These are phyloP conservation scores for Mycena vulgaris DNA, from an alignment of 768 basidiomycete genomes.

Conservation along the genomic window DNA sequence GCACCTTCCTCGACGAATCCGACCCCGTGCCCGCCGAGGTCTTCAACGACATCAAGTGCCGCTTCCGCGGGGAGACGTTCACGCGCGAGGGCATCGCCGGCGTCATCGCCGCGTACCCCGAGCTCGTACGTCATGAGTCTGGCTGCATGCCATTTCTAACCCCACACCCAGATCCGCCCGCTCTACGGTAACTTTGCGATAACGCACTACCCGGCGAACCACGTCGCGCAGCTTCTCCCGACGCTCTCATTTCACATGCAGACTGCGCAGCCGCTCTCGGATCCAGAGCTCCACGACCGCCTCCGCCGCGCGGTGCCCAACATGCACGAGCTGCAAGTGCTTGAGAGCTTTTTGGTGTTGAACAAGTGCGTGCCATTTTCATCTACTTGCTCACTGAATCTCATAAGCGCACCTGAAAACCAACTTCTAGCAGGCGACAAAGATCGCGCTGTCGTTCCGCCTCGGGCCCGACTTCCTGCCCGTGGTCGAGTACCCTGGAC, in stretches of 20 bases:
- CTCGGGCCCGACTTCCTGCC: constrained; percentile 94
- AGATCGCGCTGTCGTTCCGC: constrained; percentile 97
- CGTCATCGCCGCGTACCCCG: constrained; percentile 89
- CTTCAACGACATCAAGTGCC: constrained; percentile 92
- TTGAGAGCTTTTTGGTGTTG: constrained; percentile 96
- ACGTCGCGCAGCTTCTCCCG: constrained; percentile 83
- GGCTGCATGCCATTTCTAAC: constrained; percentile 44
- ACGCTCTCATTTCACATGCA: constrained; percentile 97
- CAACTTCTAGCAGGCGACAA: constrained; percentile 99
- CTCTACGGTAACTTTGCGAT: constrained; percentile 99
- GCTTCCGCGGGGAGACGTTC: constrained; percentile 98
- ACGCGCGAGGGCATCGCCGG: constrained; percentile 95
- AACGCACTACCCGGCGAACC: constrained; percentile 84
- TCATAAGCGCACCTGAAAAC: constrained; percentile 89
- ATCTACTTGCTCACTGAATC: too few relatives aligned
- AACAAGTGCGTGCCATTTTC: constrained; percentile 76
- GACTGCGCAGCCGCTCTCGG: constrained; percentile 86
- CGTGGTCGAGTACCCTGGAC: constrained; percentile 95
- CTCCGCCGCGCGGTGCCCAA: constrained; percentile 81
- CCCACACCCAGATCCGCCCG: constrained; percentile 76
- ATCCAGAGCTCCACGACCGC: constrained; percentile 89
- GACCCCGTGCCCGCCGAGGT: constrained; percentile 95
- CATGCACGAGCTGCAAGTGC: constrained; percentile 94
- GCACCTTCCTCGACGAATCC: constrained; percentile 86
- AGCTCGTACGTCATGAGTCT: constrained; percentile 62